Base-by-base conservation (phyloP, 192 early-diverging fungal genomes). In the Bifiguratus adelaidae region DNA sequence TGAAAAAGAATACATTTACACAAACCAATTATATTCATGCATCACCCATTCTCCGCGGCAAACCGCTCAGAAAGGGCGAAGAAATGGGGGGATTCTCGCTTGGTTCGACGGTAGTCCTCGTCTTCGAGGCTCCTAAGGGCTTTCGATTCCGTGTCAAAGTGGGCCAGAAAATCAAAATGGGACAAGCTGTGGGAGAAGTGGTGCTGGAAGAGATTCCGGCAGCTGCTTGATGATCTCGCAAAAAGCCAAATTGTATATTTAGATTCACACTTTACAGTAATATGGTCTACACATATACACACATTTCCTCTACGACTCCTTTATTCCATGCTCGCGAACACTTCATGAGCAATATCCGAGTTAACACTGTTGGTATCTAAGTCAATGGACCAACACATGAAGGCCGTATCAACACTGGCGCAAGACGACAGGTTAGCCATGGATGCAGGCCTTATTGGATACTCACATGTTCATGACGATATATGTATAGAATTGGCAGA, bases 71-170 rank as follows among this genome's bases (percentile, higher is more conserved):
- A 3, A 70, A 74, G 49, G 96, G 93, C 33, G 80, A 94, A 53
- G 89, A 96, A 55, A 76, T 97, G 52, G 96, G 96, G 11, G 96
- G 96, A 15, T 97, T 99, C 67, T 78, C 73, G 42, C 69, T 99
- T 9, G 96, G 96, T 21, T 92, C 88, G 7, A 97, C 96, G 4
- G 77, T 99, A 23, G 92, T 97, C 4, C 66, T 99, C 21, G 91
- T 99, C 34, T 99, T 97, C 77, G 92, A 95, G 51, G 94, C 92
- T 1, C 96, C 95, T 1, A 36, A 70, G 19, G 54, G 73, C 12
- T 96, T 96, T 67, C 71, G 78, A 59, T 98, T 86, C 53, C 46
- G 45, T 24, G 66, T 92, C 3, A 57, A 75, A 42, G 73, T 71
- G 4, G 87, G 83, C 2, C 79, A 89, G 55, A 69, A 71, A 20